Evolutionary conservation across 2,329 filamentous ascomycete species (phyloP), one percentile per base, ranked within the genome.

Genomic region (Phaeosphaeria sp.): DNA sequence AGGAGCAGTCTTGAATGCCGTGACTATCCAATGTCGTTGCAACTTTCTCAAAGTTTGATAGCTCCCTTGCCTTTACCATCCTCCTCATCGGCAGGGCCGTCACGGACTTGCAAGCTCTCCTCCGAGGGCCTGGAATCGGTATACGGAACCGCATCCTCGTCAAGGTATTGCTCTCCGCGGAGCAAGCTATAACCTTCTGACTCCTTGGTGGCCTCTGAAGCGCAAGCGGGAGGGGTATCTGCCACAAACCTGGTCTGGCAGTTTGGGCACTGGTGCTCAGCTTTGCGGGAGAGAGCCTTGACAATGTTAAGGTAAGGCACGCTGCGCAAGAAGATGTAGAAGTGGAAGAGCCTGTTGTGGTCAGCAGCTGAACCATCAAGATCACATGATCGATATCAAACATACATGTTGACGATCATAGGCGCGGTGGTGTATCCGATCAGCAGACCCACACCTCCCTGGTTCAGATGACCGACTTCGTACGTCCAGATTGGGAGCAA

Each of bases 331-430:
- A 66, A 56, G 44, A 62, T 40, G 51, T 48, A 60, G 11, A 47
- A 33, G 27, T 67, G 64, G 20, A 59, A 15, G 17, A 63, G 40
- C 64, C 64, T 67, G 24, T 53, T 8, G 11, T 30, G 1, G n/a
- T 48, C 5, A 51, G 50, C 17, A 54, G 17, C 9, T n/a, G 33
- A 9, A 8, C 18, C 24, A n/a, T n/a, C n/a, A n/a, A n/a, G 17
- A 20, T 13, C n/a, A 15, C 2, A 20, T 5, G 27, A 46, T 2
- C 11, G n/a, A 17, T 22, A 15, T 20, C 7, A 20, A n/a, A 25
- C 61, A 48, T 52, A 66, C 65, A 67, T 66, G 9, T 67, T 67
- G 21, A 66, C 22, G n/a, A 67, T 63, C 61, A 67, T 64, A 8
- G 61, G 61, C 7, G 61, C 43, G 2, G 65, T 64, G 7, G 59